phyloP scores from a whole-genome alignment of 148 eudicot species.

The Heliamphora exappendiculata region DNA sequence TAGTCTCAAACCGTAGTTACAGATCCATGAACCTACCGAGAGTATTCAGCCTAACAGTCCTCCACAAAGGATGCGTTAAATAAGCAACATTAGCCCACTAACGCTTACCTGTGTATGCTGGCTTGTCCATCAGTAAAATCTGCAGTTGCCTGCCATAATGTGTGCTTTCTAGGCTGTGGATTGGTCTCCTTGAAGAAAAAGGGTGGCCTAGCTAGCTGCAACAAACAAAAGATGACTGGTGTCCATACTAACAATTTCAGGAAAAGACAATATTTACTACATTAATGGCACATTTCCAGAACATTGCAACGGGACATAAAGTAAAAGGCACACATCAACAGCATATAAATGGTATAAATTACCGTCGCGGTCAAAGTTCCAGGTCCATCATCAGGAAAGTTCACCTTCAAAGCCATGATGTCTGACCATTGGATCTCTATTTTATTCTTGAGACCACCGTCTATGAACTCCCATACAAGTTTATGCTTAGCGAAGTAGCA shows the following conservation, averaged over 20 bases:
- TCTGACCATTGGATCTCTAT: slow-evolving; percentile 96
- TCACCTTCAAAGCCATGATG: slow-evolving; percentile 71
- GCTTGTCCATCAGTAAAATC: slow-evolving; percentile 93
- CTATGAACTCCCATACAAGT: slow-evolving; percentile 94
- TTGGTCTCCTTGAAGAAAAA: slow-evolving; percentile 77
- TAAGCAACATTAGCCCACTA: not conserved
- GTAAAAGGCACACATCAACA: not conserved
- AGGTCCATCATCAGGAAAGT: slow-evolving; percentile 61
- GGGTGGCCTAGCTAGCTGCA: slow-evolving; percentile 71
- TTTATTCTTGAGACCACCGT: slow-evolving; percentile 84
- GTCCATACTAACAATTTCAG: not conserved
- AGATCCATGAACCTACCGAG: not conserved
- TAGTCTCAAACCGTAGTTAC: not conserved
- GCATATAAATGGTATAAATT: slow-evolving; percentile 7
- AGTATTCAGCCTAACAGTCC: too few species aligned
- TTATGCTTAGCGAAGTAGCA: slow-evolving; percentile 96
- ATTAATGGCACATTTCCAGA: not conserved
- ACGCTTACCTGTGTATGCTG: slow-evolving; percentile 41
- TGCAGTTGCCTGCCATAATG: slow-evolving; percentile 71
- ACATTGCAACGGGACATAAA: not conserved
- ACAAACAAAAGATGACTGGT: slow-evolving; percentile 10
- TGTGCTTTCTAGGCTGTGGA: slow-evolving; percentile 93
- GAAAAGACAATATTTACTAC: not conserved
- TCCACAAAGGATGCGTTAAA: not conserved
- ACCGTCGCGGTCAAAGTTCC: slow-evolving; percentile 73